Evolutionary conservation across 192 early-diverging fungal genomes (phyloP), one percentile per base, ranked within the genome.

Genomic region (Mortierella hygrophila): DNA sequence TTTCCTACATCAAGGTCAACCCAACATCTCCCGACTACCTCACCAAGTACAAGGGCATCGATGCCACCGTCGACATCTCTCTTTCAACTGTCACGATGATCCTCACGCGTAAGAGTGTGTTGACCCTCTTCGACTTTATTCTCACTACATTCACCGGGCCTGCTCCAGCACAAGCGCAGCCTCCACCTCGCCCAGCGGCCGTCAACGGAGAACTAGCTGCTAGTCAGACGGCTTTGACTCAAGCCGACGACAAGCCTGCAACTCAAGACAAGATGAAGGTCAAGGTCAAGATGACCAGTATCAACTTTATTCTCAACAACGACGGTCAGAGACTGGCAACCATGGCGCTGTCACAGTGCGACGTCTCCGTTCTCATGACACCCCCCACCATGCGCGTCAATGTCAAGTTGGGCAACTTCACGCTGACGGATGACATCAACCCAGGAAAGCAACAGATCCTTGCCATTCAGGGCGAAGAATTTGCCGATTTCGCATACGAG

Each of bases 401-500:
- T 29, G 95, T 94, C 68, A 93, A 93, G 63, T 87, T 97, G 42
- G 96, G 94, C 16, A 94, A 93, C 78, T 93, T 96, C 49, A 92
- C 90, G 38, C 81, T 96, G 23, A 91, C 89, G 0, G 93, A 96
- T 75, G 94, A 96, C 74, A 88, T 93, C 16, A 88, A 78, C 29
- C 84, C 84, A 74, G 80, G 82, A 55, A 81, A 83, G 32, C 89
- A 90, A 7, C 84, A 93, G 77, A 91, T 98, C 26, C 85, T 98
- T 13, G 92, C 91, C 5, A 96, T 99, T 78, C 94, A 98, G 87
- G 96, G 97, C 16, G 94, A 96, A 40, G 94, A 98, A 74, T 88
- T 97, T 41, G 97, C 97, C 0, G 96, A 97, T 77, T 97, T 99
- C 72, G 88, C 88, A 6, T 98, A 95, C 80, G 94, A 99, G 76